These are phyloP conservation scores for Amphichorda felina DNA, from an alignment of 2,329 filamentous ascomycete species.

Conservation along the genomic window DNA sequence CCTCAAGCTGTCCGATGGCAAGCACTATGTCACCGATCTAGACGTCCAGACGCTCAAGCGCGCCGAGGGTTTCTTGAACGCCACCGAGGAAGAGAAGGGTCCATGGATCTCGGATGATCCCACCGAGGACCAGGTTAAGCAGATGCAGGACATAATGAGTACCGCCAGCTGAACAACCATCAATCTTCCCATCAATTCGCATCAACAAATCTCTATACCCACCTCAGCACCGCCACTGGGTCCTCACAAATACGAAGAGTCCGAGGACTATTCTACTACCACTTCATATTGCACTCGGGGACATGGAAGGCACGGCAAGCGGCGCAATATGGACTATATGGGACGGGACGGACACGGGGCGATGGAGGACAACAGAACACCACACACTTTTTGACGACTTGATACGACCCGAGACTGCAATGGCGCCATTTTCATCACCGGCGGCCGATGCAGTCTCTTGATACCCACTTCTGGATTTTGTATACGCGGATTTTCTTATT, in stretches of 20 bases:
- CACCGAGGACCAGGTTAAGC: conserved; percentile 45
- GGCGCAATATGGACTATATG: not conserved
- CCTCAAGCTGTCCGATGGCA: conserved; percentile 62
- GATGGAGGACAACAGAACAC: not conserved
- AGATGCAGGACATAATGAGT: conserved; percentile 26
- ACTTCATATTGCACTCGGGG: not conserved
- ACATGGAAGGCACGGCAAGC: not conserved
- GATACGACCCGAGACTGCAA: not conserved
- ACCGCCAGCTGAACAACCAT: not conserved
- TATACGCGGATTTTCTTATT: not conserved
- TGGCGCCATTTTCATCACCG: no score
- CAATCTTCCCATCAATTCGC: no score
- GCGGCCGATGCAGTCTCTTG: not conserved
- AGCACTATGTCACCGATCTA: conserved; percentile 81
- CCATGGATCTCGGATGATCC: conserved; percentile 69
- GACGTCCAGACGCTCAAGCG: conserved; percentile 83
- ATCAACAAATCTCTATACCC: no score
- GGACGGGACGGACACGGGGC: not conserved
- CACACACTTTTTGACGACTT: not conserved
- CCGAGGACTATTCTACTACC: no score
- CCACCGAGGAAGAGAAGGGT: conserved; percentile 79
- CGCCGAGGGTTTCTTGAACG: conserved; percentile 70
- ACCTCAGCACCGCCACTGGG: not conserved
- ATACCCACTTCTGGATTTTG: not conserved
- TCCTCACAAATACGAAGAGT: no score